A percentile compares a stretch with the other conserved stretches of the same genome.
Evolutionary conservation across 2,329 filamentous ascomycete species (phyloP).

Genomic region (Chrysoporthe deuterocubensis): DNA sequence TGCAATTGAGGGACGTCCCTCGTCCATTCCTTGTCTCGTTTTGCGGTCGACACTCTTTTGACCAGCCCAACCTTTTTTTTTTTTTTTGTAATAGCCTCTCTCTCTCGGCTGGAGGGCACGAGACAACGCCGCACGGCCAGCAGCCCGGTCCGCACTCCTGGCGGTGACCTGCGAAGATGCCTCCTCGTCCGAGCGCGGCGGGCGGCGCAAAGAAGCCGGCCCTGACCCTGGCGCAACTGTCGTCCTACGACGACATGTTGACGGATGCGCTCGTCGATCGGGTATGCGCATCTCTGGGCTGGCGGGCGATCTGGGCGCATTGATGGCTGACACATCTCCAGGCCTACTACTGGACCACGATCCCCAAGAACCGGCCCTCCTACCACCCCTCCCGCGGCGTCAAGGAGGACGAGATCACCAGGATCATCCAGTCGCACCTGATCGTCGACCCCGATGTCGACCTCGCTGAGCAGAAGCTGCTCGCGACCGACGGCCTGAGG

Average conservation of each 20-base stretch:
- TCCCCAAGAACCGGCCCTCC: constrained; percentile 88
- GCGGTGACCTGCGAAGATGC: constrained; percentile 36
- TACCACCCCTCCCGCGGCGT: constrained; percentile 86
- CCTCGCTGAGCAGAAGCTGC: constrained; percentile 71
- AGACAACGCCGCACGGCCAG: background rate
- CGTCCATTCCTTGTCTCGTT: constrained; percentile 24
- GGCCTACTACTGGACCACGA: constrained; percentile 96
- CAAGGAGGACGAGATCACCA: constrained; percentile 63
- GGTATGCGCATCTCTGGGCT: constrained; percentile 59
- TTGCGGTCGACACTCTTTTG: constrained; percentile 5
- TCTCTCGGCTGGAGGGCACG: background rate
- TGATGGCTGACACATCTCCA: constrained; percentile 43
- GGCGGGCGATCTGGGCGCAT: constrained; percentile 12
- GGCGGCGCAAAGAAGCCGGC: constrained; percentile 63
- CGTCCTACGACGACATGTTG: constrained; percentile 91
- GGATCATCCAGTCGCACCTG: constrained; percentile 67
- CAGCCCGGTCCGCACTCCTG: background rate
- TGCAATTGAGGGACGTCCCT: constrained; percentile 24
- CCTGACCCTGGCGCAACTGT: constrained; percentile 84
- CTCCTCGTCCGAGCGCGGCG: constrained; percentile 42
- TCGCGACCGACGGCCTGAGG: constrained; percentile 73
- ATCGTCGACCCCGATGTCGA: constrained; percentile 74
- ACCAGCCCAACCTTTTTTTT: constrained; percentile 1
- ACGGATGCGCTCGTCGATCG: constrained; percentile 96
- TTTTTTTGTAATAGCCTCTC: background rate